Conservation (phyloP, 306 rosid genomes). For the Quercus bicolor region DNA sequence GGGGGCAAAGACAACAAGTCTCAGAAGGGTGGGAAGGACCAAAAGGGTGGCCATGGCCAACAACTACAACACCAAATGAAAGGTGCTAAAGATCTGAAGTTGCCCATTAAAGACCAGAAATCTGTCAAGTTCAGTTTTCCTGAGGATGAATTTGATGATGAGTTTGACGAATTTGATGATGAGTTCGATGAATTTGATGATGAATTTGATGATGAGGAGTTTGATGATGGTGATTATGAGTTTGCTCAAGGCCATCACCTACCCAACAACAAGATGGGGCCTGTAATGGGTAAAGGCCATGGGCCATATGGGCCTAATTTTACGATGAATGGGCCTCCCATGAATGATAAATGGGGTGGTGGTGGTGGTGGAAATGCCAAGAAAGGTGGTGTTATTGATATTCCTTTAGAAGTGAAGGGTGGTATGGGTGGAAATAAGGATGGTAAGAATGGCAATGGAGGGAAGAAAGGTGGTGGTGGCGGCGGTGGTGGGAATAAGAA, state of each 20-base stretch:
- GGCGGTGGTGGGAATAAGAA: constrained; percentile 40
- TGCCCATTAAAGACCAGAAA: constrained; percentile 47
- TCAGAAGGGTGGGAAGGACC: constrained; percentile 46
- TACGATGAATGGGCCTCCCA: constrained; percentile 47
- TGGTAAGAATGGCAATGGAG: constrained; percentile 48
- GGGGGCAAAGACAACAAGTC: constrained; percentile 48
- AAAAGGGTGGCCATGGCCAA: constrained; percentile 41
- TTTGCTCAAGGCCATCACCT: constrained; percentile 45
- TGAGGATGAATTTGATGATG: constrained; percentile 55
- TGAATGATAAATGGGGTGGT: constrained; percentile 48
- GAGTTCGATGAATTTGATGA: constrained; percentile 35
- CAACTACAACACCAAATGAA: constrained; percentile 45
- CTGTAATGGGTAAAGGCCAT: constrained; percentile 40
- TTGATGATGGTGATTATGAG: constrained; percentile 33
- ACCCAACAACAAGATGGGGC: constrained; percentile 33
- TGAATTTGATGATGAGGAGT: constrained; percentile 33
- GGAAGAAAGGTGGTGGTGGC: constrained; percentile 30
- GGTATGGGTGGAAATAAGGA: constrained; percentile 45
- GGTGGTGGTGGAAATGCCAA: constrained; percentile 41
- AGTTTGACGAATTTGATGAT: constrained; percentile 49
- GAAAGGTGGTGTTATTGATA: constrained; percentile 70
- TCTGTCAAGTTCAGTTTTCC: constrained; percentile 65
- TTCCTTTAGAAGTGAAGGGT: constrained; percentile 51
- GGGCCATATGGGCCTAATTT: constrained; percentile 56
- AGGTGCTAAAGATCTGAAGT: constrained; percentile 37